These are phyloP conservation scores for Silene noctiflora DNA, from an alignment of 179 eudicot genomes.

Conservation along the genomic window DNA sequence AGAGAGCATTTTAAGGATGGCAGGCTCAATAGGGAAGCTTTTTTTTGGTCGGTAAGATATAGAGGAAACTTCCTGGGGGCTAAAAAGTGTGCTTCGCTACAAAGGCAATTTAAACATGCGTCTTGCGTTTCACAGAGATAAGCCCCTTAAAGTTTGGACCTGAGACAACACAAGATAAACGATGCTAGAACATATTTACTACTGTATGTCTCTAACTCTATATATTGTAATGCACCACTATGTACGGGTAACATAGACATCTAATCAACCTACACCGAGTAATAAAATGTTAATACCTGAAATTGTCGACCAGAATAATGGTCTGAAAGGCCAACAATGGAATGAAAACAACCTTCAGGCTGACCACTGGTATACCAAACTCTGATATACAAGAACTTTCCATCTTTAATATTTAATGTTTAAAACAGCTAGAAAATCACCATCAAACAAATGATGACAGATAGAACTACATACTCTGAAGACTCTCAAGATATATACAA, in stretches of 20 bases:
- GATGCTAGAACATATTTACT: no score
- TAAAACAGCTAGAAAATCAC: conserved; percentile 8
- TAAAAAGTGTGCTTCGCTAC: no score
- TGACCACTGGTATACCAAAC: conserved; percentile 46
- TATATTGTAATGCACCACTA: not conserved
- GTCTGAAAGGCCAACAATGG: conserved; percentile 76
- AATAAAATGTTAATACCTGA: conserved; percentile 52
- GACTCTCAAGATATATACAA: conserved; percentile 83
- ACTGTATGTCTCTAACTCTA: no score
- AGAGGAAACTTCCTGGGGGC: no score
- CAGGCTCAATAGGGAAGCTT: no score
- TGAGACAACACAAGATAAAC: no score
- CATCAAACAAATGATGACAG: not conserved
- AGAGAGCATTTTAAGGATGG: no score
- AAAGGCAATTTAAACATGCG: no score
- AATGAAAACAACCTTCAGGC: conserved; percentile 78
- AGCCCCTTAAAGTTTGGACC: no score
- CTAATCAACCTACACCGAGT: not conserved
- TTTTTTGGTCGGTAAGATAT: no score
- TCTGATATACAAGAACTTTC: conserved; percentile 39
- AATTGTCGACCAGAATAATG: conserved; percentile 67
- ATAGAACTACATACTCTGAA: conserved; percentile 49
- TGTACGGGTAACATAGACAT: not conserved
- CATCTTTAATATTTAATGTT: not conserved
- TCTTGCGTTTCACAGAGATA: no score